phyloP scores from a whole-genome alignment of 176 grass and related monocot species.

The Phoenix dactylifera region DNA sequence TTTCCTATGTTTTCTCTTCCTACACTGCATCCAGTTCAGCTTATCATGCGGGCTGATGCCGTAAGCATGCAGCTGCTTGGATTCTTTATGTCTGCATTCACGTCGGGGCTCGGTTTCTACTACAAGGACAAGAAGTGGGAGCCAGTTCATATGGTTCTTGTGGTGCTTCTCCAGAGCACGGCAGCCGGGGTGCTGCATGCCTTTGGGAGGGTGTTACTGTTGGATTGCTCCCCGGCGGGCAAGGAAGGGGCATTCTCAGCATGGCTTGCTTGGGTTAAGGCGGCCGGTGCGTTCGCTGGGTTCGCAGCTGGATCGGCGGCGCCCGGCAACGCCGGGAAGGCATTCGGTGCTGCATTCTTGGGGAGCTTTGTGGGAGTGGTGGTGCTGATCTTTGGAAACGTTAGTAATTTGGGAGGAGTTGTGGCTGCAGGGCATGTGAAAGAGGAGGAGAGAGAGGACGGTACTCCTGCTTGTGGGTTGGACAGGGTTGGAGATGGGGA shows the following conservation, averaged over 20 bases:
- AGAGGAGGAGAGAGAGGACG: conserved; percentile 59
- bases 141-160: conserved; percentile 49
- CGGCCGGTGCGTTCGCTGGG: conserved; percentile 43
- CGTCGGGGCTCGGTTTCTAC: conserved; percentile 74
- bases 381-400: conserved; percentile 83
- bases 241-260: conserved; percentile 72
- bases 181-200: conserved; percentile 63
- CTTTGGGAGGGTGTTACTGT: conserved; percentile 50
- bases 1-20: conserved; percentile 68
- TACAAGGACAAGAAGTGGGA: conserved; percentile 65
- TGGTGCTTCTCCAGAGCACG: conserved; percentile 64
- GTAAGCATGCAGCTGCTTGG: conserved; percentile 86
- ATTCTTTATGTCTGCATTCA: conserved; percentile 67
- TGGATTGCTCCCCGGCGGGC: conserved; percentile 61
- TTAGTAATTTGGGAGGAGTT: conserved; percentile 52
- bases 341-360: conserved; percentile 65
- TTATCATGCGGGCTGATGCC: conserved; percentile 63
- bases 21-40: conserved; percentile 55
- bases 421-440: conserved; percentile 60
- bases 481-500: conserved; percentile 49
- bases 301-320: conserved; percentile 57
- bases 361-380: conserved; percentile 64
- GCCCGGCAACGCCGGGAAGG: conserved; percentile 39
- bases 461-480: conserved; percentile 23
- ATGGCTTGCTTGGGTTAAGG: conserved; percentile 55